Evolutionary conservation across 1,284 basidiomycete genomes (phyloP), one percentile per base, ranked within the genome.

Genomic region (Ustilago crameri): DNA sequence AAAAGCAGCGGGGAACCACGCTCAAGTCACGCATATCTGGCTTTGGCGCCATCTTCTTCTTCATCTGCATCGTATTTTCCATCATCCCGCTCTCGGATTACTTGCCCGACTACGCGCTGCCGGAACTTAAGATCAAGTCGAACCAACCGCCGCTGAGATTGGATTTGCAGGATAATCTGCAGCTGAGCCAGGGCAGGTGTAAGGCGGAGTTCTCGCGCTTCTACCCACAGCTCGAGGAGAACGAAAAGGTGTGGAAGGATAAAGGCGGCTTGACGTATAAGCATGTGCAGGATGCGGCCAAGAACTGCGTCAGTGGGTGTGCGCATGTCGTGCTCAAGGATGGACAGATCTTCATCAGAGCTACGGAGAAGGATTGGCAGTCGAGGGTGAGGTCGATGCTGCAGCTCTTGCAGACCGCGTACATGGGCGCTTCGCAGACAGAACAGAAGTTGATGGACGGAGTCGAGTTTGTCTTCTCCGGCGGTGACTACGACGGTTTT

Each of bases 401-500:
- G 23, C 56, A 64, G 24, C 43, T 75, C 27, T 50, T 75, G 4
- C n/a, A 40, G 7, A 23, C 35, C 3, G 72, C 72, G 7, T 61
- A 60, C 26, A 9, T 34, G 17, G 63, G 61, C 5, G 72, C 72
- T 23, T 53, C 27, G 14, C 51, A 60, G 35, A 46, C 49, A 3
- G 72, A 70, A 24, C 62, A 58, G 50, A 38, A 34, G 5, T 15
- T 46, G 27, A 49, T 74, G 15, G 60, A 70, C 15, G 56, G 53
- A 0, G 47, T 38, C 2, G 70, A 75, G n/a, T 23, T 75, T 15
- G 66, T 75, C 5, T 59, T 73, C 27, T 43, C 42, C 9, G 62
- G 60, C 1, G 74, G 70, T 1, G 74, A 75, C 26, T 65, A 65
- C 27, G 70, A 74, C 30, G 74, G 70, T 0, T 60, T 63, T 23